Percentiles rank a stretch among this genome's conserved stretches.
Conservation (phyloP, 2,329 filamentous ascomycete species). For the Ceratocystis ficicola region DNA sequence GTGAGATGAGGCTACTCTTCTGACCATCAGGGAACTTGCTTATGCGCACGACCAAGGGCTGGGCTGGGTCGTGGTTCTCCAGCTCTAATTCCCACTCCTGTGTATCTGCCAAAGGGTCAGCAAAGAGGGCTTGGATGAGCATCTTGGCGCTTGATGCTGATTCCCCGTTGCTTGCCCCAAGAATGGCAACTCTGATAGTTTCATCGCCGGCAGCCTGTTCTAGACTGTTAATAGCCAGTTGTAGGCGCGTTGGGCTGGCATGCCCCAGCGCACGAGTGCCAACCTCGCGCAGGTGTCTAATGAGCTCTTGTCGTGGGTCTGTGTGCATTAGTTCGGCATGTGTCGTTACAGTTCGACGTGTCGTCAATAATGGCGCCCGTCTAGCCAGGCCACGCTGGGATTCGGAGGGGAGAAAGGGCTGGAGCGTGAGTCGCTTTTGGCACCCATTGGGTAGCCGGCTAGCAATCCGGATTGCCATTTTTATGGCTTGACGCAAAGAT, state of each 20-base stretch:
- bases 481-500: background rate
- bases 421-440: conserved; percentile 5
- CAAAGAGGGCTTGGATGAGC: conserved; percentile 56
- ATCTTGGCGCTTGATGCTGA: conserved; percentile 43
- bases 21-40: conserved; percentile 28
- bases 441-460: conserved; percentile 11
- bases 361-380: conserved; percentile 5
- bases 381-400: background rate
- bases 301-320: conserved; percentile 41
- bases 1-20: conserved; percentile 19
- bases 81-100: conserved; percentile 57
- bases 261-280: conserved; percentile 48
- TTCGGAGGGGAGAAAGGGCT: background rate
- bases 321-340: conserved; percentile 26
- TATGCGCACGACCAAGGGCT: conserved; percentile 53
- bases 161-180: conserved; percentile 35
- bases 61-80: conserved; percentile 37
- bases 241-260: conserved; percentile 56
- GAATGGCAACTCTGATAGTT: conserved; percentile 46
- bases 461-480: conserved; percentile 16
- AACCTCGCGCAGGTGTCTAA: conserved; percentile 47
- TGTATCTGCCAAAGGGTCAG: conserved; percentile 53
- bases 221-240: conserved; percentile 56
- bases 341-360: background rate
- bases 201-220: conserved; percentile 45